Conservation (phyloP, 1,284 basidiomycete genomes). For the Singerocomus inundabilis region DNA sequence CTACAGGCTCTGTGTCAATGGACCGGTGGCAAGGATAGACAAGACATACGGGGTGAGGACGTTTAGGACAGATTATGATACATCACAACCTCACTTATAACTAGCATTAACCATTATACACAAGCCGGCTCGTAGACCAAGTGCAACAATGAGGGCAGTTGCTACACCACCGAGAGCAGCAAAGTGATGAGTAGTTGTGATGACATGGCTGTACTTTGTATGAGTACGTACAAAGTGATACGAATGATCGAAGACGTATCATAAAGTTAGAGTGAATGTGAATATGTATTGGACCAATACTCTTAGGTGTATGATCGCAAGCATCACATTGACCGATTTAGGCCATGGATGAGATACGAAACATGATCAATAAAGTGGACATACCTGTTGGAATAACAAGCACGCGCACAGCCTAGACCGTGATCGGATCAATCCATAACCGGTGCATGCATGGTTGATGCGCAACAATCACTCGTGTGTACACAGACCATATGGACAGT, state of each 20-base stretch:
- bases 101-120: constrained; percentile 60
- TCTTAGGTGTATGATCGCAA: constrained; percentile 59
- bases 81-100: constrained; percentile 56
- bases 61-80: constrained; percentile 57
- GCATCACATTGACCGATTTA: constrained; percentile 49
- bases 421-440: too few species aligned
- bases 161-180: constrained; percentile 40
- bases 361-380: constrained; percentile 6
- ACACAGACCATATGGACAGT: too few species aligned
- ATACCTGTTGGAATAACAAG: too few species aligned
- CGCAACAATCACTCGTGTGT: too few species aligned
- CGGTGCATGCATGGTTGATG: too few species aligned
- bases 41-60: constrained; percentile 50
- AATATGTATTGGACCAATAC: constrained; percentile 52
- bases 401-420: too few species aligned
- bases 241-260: constrained; percentile 26
- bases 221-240: neutral
- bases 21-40: neutral
- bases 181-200: constrained; percentile 46
- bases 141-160: constrained; percentile 53
- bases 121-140: constrained; percentile 62
- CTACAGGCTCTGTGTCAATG: constrained; percentile 24
- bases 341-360: constrained; percentile 3
- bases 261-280: constrained; percentile 52
- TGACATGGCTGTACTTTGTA: constrained; percentile 35